These are phyloP conservation scores for Teunomyces tritomae DNA, from an alignment of 805 yeast genomes.

Conservation along the genomic window DNA sequence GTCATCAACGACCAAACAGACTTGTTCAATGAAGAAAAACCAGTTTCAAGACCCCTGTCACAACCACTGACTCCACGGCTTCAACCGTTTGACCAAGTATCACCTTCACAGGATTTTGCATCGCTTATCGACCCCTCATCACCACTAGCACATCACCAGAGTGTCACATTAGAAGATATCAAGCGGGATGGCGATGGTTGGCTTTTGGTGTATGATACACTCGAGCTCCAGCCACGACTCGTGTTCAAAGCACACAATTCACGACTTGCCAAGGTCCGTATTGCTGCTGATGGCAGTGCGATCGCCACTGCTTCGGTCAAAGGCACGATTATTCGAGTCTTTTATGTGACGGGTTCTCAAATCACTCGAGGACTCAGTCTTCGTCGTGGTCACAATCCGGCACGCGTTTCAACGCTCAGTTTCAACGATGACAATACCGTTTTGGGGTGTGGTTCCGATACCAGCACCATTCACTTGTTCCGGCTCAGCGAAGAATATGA, in stretches of 20 bases:
- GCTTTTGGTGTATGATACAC: constrained; percentile 41
- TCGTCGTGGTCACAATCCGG: constrained; percentile 40
- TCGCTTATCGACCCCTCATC: neutral
- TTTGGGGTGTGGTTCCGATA: constrained; percentile 40
- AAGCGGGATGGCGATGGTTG: constrained; percentile 33
- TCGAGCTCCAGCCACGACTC: constrained; percentile 27
- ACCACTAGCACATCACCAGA: constrained; percentile 11
- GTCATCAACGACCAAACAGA: constrained; percentile 29
- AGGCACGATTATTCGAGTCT: constrained; percentile 42
- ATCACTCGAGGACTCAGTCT: constrained; percentile 32
- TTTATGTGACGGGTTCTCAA: constrained; percentile 11
- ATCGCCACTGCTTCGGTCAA: constrained; percentile 43
- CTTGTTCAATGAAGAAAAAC: constrained; percentile 20
- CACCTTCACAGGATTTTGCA: no score
- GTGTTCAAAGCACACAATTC: constrained; percentile 42
- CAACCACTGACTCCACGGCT: constrained; percentile 10
- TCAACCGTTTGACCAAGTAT: constrained; percentile 10
- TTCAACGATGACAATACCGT: constrained; percentile 33
- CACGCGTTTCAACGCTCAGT: constrained; percentile 31
- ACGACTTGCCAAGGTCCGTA: constrained; percentile 29
- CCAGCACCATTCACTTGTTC: constrained; percentile 42
- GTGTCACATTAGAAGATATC: constrained; percentile 25
- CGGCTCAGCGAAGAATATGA: constrained; percentile 14
- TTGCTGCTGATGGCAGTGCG: constrained; percentile 22
- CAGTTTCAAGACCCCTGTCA: neutral